Evolutionary conservation across 805 yeast species (phyloP), one percentile per base, ranked within the genome.

Genomic region (Saccharomycopsis microspora): DNA sequence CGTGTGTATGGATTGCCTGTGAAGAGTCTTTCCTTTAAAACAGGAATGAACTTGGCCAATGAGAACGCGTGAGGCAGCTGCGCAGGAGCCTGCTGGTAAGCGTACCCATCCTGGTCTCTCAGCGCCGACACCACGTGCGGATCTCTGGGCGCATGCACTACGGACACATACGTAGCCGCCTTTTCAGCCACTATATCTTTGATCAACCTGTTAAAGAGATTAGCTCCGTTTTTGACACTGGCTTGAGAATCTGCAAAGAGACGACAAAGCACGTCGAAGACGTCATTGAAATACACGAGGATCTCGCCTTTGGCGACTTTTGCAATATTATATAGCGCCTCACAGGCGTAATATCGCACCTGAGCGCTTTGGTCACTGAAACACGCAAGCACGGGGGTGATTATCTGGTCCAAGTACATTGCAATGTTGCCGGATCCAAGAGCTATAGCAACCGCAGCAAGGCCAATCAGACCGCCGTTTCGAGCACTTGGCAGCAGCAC

Each of bases 351-450:
- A 59, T 93, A 93, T 47, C 98, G 72, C 5, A 93, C 98, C 55
- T 95, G 77, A n/a, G 96, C 90, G 62, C 93, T 96, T 51, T 93
- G 96, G 59, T 93, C 98, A 44, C 95, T 90, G 62, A 93, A 93
- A 50, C 97, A 90, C 0, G 96, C 90, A 56, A 93, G 69, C 9
- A 93, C 95, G 0, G 98, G 97, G 52, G 86, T 93, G 53, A 93
- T 78, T 49, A 93, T 88, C 46, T 80, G 85, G 50, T 86, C 93
- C 43, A 93, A 64, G 58, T 86, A 90, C 48, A 69, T 68, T 0
- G 96, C 93, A 35, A 93, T 86, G 43, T 89, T 90, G 55, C 77
- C 78, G 39, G 71, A 74, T 1, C 97, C 97, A 32, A 93, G 65
- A 0, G 97, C 97, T 48, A 93, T 89, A 0, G 96, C 88, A 3